Base-by-base conservation (phyloP, 2,329 filamentous ascomycete genomes). In the Phoma sp. region DNA sequence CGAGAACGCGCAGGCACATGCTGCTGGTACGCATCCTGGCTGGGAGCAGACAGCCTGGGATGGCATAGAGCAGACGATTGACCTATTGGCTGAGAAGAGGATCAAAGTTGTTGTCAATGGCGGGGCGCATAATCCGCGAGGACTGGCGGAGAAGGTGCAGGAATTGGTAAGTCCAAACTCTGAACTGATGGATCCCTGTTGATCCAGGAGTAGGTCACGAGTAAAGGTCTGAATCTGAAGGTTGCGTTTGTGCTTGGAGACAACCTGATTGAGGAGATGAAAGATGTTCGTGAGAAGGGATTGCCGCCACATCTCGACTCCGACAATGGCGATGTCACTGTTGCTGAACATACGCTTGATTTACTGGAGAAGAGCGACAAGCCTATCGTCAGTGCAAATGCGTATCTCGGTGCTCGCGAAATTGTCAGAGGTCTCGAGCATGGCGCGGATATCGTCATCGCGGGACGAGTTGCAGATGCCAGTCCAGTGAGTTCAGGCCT, bases 101-200 rank as follows among this genome's bases (percentile, higher is more conserved):
- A 85, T 85, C 70, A 84, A 82, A 56, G 74, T 86, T 12, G 75
- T 84, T 32, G 74, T 85, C 51, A 85, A 86, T 60, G 84, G 84
- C 2, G 84, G 85, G 0, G 82, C 80, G 2, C 75, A 82, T 15
- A 82, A 86, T 52, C 84, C 84, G 0, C 76, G 76, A 52, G 82
- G 79, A 0, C 63, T 87, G 15, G 81, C 84, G 2, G 62, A 79
- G 45, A 78, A 79, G 51, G 74, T 79, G 0, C 68, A 76, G 4
- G 64, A 75, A 17, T 57, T 83, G 55, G 75, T 77, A 33, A 59
- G 59, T 46, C 15, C 2, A 5, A 2, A 10, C 2, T 10, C 12
- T 13, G 19, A 0, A 6, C 13, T 38, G n/a, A 21, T 27, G 36
- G n/a, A 8, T 6, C 33, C n/a, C 13, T 13, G 32, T 33, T 60